A percentile compares a stretch with the other conserved stretches of the same genome.
phyloP scores from a whole-genome alignment of 768 basidiomycete genomes.

The Podaxis sp. region DNA sequence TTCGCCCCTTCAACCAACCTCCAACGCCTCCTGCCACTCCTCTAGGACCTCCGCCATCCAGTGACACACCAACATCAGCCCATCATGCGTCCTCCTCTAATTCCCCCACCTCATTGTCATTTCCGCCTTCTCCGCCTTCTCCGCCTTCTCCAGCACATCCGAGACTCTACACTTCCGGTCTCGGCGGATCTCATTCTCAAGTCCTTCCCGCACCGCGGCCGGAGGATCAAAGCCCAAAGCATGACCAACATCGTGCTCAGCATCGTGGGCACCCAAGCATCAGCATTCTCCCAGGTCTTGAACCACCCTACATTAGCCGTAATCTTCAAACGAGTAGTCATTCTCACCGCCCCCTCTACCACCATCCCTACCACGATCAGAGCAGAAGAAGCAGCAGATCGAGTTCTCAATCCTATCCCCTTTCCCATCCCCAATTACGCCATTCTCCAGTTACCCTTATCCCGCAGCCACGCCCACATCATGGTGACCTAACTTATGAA shows the following conservation, averaged over 20 bases:
- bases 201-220: background rate
- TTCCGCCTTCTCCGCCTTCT: constrained; percentile 3
- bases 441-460: constrained; percentile 8
- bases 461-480: background rate
- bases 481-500: constrained; percentile 1
- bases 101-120: constrained; percentile 4
- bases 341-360: background rate
- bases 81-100: constrained; percentile 1
- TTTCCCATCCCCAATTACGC: constrained; percentile 5
- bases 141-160: background rate
- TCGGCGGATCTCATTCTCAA: constrained; percentile 10
- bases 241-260: background rate
- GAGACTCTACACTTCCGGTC: constrained; percentile 2
- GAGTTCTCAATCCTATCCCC: constrained; percentile 3
- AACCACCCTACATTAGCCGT: constrained; percentile 10
- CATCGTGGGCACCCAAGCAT: background rate
- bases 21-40: constrained; percentile 10
- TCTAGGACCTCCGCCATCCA: constrained; percentile 2
- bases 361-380: background rate
- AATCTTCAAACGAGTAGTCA: background rate
- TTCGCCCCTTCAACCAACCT: constrained; percentile 1
- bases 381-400: constrained; percentile 3
- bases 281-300: background rate
- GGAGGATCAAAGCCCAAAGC: constrained; percentile 8
- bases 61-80: constrained; percentile 6